Conservation (phyloP, 257 asterid species). For the Solanum habrochaites region DNA sequence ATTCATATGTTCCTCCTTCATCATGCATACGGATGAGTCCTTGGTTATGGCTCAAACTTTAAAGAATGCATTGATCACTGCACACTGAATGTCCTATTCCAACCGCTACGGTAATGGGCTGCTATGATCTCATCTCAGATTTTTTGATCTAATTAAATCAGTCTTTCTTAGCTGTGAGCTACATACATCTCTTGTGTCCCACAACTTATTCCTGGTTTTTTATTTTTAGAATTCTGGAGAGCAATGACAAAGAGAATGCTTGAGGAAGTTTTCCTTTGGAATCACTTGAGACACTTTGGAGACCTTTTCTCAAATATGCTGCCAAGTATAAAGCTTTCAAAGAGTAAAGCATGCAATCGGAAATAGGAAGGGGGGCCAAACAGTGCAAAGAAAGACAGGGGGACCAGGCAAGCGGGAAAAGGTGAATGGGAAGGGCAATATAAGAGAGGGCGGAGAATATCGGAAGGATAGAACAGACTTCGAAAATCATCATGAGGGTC, state of each 20-base stretch:
- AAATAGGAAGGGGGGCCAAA: too few species aligned
- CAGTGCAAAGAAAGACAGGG: too few species aligned
- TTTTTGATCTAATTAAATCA: neutral
- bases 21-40: slow-evolving; percentile 81
- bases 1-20: slow-evolving; percentile 66
- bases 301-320: slow-evolving; percentile 83
- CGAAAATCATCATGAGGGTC: slow-evolving; percentile 68
- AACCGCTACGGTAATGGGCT: slow-evolving; percentile 30
- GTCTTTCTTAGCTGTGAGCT: neutral
- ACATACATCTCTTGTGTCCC: neutral
- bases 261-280: slow-evolving; percentile 60
- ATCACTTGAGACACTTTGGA: slow-evolving; percentile 86
- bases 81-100: slow-evolving; percentile 38
- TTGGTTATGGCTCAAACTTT: slow-evolving; percentile 59
- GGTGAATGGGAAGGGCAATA: too few species aligned
- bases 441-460: too few species aligned
- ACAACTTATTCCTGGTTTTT: neutral
- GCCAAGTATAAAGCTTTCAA: slow-evolving; percentile 60
- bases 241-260: slow-evolving; percentile 82
- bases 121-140: neutral
- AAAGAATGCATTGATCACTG: slow-evolving; percentile 34
- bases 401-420: too few species aligned
- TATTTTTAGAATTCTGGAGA: slow-evolving; percentile 57
- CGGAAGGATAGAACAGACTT: too few species aligned
- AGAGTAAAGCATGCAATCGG: too few species aligned